Percentiles rank a stretch among this genome's conserved stretches.
These are phyloP conservation scores for Populus davidiana DNA, from an alignment of 345 rosid genomes.

Conservation along the genomic window DNA sequence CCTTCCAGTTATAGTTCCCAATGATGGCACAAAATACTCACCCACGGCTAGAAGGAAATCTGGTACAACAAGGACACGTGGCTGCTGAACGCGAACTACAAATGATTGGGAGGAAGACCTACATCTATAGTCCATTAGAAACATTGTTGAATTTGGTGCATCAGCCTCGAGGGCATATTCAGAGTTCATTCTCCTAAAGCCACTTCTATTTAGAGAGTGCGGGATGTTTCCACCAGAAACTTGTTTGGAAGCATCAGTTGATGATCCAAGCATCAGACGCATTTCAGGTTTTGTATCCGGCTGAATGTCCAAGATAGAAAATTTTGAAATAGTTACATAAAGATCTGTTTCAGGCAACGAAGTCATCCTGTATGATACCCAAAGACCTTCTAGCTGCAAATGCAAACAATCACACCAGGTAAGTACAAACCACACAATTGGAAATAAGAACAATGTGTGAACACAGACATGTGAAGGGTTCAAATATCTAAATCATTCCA, in stretches of 20 bases:
- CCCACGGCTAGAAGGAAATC: slow-evolving; percentile 94
- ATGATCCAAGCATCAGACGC: slow-evolving; percentile 99
- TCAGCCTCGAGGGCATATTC: slow-evolving; percentile 52
- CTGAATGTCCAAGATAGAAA: slow-evolving; percentile 85
- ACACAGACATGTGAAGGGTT: neutral
- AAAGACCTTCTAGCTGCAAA: slow-evolving; percentile 87
- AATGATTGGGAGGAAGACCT: slow-evolving; percentile 78
- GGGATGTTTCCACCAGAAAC: slow-evolving; percentile 60
- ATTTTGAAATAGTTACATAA: slow-evolving; percentile 80
- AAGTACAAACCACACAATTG: slow-evolving; percentile 4
- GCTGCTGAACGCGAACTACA: slow-evolving; percentile 90
- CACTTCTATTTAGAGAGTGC: slow-evolving; percentile 43
- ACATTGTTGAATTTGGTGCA: slow-evolving; percentile 75
- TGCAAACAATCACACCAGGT: slow-evolving; percentile 7
- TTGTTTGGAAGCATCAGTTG: slow-evolving; percentile 77
- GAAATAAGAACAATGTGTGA: neutral
- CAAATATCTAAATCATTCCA: neutral
- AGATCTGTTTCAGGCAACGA: slow-evolving; percentile 90
- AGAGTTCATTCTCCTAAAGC: slow-evolving; percentile 46
- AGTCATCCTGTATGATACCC: slow-evolving; percentile 91
- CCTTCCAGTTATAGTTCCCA: slow-evolving; percentile 88
- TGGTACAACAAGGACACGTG: slow-evolving; percentile 89
- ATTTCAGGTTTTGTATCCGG: slow-evolving; percentile 88
- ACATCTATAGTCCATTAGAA: slow-evolving; percentile 95
- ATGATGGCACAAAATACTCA: slow-evolving; percentile 90